A percentile compares a stretch with the other conserved stretches of the same genome.
These are phyloP conservation scores for Kazachstania viticola DNA, from an alignment of 805 yeast genomes.

Conservation along the genomic window DNA sequence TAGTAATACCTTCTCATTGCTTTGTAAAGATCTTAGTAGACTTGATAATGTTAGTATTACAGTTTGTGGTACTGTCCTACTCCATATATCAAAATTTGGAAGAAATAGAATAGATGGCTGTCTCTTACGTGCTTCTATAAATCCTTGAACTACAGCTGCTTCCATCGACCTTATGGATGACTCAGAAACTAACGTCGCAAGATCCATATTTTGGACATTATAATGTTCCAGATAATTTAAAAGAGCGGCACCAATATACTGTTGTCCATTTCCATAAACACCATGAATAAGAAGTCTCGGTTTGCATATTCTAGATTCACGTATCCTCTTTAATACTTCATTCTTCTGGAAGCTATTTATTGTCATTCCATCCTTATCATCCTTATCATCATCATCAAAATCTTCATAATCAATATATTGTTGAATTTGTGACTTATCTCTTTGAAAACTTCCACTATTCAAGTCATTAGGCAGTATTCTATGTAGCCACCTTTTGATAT, in stretches of 20 bases:
- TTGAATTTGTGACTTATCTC: slow-evolving; percentile 22
- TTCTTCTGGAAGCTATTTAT: slow-evolving; percentile 56
- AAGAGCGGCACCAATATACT: slow-evolving; percentile 71
- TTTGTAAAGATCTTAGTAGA: slow-evolving; percentile 51
- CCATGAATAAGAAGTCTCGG: slow-evolving; percentile 77
- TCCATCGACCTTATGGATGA: slow-evolving; percentile 71
- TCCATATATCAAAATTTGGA: slow-evolving; percentile 76
- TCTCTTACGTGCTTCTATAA: slow-evolving; percentile 80
- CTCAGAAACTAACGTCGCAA: slow-evolving; percentile 68
- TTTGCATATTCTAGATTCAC: slow-evolving; percentile 55
- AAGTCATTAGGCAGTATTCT: slow-evolving; percentile 53
- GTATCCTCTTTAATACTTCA: slow-evolving; percentile 41
- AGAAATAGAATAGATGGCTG: slow-evolving; percentile 78
- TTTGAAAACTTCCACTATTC: slow-evolving; percentile 12
- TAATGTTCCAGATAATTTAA: slow-evolving; percentile 78
- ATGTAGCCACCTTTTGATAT: slow-evolving; percentile 38
- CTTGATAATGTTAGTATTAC: slow-evolving; percentile 65
- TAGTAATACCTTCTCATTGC: slow-evolving; percentile 63
- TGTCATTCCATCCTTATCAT: slow-evolving; percentile 17
- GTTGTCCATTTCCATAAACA: slow-evolving; percentile 72
- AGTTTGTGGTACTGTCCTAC: slow-evolving; percentile 50
- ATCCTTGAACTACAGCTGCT: slow-evolving; percentile 68
- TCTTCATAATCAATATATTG: slow-evolving; percentile 26
- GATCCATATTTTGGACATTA: slow-evolving; percentile 76
- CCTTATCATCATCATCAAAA: slow-evolving; percentile 15